Evolutionary conservation across 1,139 yeast species (phyloP), one percentile per base, ranked within the genome.

Genomic region (Hemisphaericaspora xylanilytica): DNA sequence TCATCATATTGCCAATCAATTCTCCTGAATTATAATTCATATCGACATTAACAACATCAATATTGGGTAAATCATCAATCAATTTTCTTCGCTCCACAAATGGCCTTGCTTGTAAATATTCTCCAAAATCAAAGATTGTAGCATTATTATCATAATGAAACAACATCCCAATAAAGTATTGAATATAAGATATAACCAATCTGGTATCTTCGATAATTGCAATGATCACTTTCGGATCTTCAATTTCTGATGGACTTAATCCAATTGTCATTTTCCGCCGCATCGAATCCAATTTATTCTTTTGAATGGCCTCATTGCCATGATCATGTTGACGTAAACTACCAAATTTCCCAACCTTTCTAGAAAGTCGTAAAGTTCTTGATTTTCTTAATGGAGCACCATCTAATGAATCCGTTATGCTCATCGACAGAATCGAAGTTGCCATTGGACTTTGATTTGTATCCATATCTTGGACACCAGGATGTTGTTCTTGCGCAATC

Each of bases 71-170:
- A 17, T 43, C 47, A 12, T 63, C 65, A 31, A 64, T 43, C 32
- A 51, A 62, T 44, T 53, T 69, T 49, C 44, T 50, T 49, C 63
- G 59, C 43, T 46, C 55, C n/a, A 58, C 61, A 33, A 64, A 62
- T 2, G 85, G 75, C 25, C 58, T 51, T 11, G 51, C 50, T 10
- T 61, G 57, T 16, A 83, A 59, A 49, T 69, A 80, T 8, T 73
- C 78, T 6, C 69, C 62, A 47, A 78, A 84, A 25, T 68, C 69
- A 29, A 13, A 6, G 3, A 64, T 47, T 13, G 62, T 63, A 2
- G 68, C 64, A 34, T 71, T 71, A 2, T 80, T 70, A 14, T 81
- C 76, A 38, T 81, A 63, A 47, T 86, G 94, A 63, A 89, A 88
- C 41, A 88, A 71, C 13, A 63, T 65, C 9, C 78, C 78, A 13